Base-by-base conservation (phyloP, 1,284 basidiomycete genomes). In the Ganoderma lucidum region DNA sequence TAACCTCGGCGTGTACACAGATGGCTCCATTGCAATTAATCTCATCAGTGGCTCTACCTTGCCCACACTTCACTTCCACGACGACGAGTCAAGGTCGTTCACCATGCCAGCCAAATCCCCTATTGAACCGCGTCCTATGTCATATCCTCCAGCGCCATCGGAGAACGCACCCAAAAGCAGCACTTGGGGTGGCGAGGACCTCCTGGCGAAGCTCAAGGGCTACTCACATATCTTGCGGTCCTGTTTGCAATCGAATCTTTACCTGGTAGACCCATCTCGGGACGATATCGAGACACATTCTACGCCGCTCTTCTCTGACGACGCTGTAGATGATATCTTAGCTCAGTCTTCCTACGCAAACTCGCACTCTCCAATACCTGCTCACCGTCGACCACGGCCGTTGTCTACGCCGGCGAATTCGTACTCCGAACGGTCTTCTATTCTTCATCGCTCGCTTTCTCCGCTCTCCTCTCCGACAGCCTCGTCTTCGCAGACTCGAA, bases 51-150 rank as follows among this genome's bases (percentile, higher is more conserved):
- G 96, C 15, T 88, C 95, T 51, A 96, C 96, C 0, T 86, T 98
- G 0, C 96, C 96, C 0, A 96, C 94, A 0, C 86, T 99, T 4
- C 91, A 96, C 80, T 99, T 99, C 80, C 97, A 99, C 79, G 97
- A 99, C 77, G 97, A 99, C 74, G 96, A 98, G 79, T 96, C 95
- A 0, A 88, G 87, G 41, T 96, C 95, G 9, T 88, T 91, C 80
- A 87, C 87, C 32, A 80, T 87, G 62, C 84, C 88, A n/a, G 80
- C 85, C 15, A 79, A 80, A 63, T 82, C 87, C 12, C 73, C 84
- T 48, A 66, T 66, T 70, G 75, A 75, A 59, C 64, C 62, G 66
- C 75, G 81, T 70, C 75, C 86, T 1, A 86, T 83, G 23, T 82
- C 89, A 8, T 93, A 93, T 75, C 92, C 92, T 35, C 90, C 90